Conservation (phyloP, 2,329 filamentous ascomycete genomes). For the Pyrenochaeta sp. region DNA sequence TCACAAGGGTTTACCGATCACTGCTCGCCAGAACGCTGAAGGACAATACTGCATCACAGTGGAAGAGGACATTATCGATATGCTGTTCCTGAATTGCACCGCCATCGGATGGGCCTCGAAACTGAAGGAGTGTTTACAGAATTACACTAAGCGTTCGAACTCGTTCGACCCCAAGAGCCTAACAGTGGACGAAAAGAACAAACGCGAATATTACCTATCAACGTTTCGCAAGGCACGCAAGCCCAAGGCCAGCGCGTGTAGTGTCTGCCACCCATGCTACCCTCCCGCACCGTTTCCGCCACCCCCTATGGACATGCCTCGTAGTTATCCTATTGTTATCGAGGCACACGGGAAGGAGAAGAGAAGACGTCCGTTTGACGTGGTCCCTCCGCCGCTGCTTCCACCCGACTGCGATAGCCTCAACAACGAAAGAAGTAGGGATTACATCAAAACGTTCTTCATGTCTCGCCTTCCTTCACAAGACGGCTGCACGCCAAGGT, state of each 20-base stretch:
- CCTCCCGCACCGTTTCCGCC: conserved; percentile 16
- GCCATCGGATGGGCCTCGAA: conserved; percentile 32
- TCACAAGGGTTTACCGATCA: conserved; percentile 32
- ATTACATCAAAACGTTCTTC: conserved; percentile 35
- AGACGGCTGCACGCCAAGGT: conserved; percentile 16
- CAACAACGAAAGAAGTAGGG: conserved; percentile 18
- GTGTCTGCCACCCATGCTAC: conserved; percentile 13
- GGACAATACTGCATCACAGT: conserved; percentile 34
- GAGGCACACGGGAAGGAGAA: neutral
- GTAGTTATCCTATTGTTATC: neutral
- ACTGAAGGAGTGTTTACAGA: conserved; percentile 23
- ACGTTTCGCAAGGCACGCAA: conserved; percentile 2
- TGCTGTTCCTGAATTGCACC: conserved; percentile 35
- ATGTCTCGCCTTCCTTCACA: conserved; percentile 32
- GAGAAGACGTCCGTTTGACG: neutral
- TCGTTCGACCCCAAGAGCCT: conserved; percentile 11
- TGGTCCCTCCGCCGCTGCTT: conserved; percentile 8
- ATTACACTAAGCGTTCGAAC: conserved; percentile 1
- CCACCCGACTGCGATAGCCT: conserved; percentile 8
- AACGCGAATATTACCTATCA: conserved; percentile 33
- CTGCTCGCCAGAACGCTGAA: conserved; percentile 27
- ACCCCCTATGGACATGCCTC: neutral
- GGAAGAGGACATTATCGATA: conserved; percentile 40
- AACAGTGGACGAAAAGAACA: conserved; percentile 12
- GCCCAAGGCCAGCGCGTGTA: conserved; percentile 8